Conservation (phyloP, 176 grass and related monocot genomes). For the Rhynchospora pubera region DNA sequence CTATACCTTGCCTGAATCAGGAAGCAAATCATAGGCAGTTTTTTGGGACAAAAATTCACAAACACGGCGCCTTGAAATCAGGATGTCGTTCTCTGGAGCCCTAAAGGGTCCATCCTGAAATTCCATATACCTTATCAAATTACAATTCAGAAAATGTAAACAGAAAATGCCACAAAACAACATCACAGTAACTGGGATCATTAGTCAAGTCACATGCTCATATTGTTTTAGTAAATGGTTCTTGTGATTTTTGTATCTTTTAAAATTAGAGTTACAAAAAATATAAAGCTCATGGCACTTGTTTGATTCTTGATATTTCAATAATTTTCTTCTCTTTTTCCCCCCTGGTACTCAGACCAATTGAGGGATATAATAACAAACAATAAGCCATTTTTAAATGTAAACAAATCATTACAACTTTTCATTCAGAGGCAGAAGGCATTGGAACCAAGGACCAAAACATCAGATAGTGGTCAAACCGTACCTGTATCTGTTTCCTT, state of each 20-base stretch:
- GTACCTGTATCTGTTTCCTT: neutral
- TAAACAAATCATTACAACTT: neutral
- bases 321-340: neutral
- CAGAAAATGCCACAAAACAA: neutral
- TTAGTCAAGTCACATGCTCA: neutral
- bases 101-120: conserved; percentile 37
- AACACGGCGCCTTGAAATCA: conserved; percentile 50
- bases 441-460: neutral
- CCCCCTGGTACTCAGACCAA: neutral
- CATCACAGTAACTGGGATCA: neutral
- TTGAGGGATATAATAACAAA: neutral
- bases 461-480: neutral
- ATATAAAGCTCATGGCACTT: neutral
- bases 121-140: conserved; percentile 6
- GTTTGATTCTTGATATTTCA: neutral
- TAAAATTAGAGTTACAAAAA: neutral
- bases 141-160: neutral
- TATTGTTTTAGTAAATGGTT: neutral
- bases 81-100: conserved; percentile 67
- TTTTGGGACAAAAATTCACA: conserved; percentile 62
- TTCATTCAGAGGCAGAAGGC: neutral
- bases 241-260: neutral
- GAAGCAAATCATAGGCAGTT: conserved; percentile 81
- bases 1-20: conserved; percentile 89
- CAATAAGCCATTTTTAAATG: neutral